These are phyloP conservation scores for Keithomyces neogunnii DNA, from an alignment of 2,329 filamentous ascomycete genomes.

Conservation along the genomic window DNA sequence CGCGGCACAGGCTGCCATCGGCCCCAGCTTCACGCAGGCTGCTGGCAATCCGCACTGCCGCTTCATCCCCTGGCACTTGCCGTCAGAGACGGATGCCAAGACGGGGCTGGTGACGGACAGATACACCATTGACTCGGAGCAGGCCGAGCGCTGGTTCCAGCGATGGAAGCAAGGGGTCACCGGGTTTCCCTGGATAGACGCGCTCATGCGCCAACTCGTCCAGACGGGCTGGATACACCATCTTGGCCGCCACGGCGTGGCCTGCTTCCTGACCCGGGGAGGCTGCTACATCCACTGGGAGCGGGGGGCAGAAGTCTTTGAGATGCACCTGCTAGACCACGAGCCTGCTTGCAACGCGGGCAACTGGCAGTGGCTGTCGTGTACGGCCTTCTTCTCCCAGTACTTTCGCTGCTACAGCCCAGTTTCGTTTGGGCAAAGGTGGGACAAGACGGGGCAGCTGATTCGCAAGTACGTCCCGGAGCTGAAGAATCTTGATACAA, in stretches of 20 bases:
- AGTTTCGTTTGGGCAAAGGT: slow-evolving; percentile 65
- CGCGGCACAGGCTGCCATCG: slow-evolving; percentile 62
- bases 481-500: slow-evolving; percentile 49
- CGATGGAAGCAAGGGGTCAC: slow-evolving; percentile 63
- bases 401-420: slow-evolving; percentile 66
- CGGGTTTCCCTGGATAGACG: slow-evolving; percentile 75
- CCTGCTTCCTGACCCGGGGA: slow-evolving; percentile 71
- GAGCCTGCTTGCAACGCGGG: slow-evolving; percentile 65
- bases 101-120: slow-evolving; percentile 44
- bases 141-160: slow-evolving; percentile 57
- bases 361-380: slow-evolving; percentile 73
- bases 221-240: slow-evolving; percentile 75
- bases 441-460: slow-evolving; percentile 60
- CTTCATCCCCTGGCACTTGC: slow-evolving; percentile 75
- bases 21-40: slow-evolving; percentile 55
- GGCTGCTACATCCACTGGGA: slow-evolving; percentile 77
- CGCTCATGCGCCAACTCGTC: slow-evolving; percentile 66
- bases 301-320: slow-evolving; percentile 68
- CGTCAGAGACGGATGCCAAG: slow-evolving; percentile 42
- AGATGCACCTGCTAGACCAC: slow-evolving; percentile 68
- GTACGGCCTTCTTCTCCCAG: slow-evolving; percentile 66
- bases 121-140: slow-evolving; percentile 54
- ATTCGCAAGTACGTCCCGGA: slow-evolving; percentile 62
- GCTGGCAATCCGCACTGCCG: slow-evolving; percentile 56
- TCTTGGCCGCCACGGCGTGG: slow-evolving; percentile 67